phyloP scores from a whole-genome alignment of 1,139 yeast genomes.

The Protomyces arabidopsidicola region DNA sequence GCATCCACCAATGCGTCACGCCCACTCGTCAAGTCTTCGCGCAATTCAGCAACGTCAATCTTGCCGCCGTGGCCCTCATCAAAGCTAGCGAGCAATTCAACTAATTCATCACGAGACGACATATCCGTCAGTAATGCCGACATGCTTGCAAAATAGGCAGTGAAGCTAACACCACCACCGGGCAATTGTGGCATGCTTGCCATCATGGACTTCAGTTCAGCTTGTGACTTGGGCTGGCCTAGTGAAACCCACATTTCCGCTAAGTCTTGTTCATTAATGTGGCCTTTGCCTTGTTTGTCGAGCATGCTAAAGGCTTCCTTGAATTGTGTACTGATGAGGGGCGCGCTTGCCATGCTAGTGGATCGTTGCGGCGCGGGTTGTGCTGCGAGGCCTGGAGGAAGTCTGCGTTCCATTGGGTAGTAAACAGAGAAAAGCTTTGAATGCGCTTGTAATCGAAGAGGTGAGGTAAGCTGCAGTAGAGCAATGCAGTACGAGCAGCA shows the following conservation, averaged over 20 bases:
- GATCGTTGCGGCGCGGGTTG: conserved; percentile 1
- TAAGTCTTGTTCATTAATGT: conserved; percentile 57
- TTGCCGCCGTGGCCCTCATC: conserved; percentile 41
- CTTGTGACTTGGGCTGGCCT: conserved; percentile 46
- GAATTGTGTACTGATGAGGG: conserved; percentile 34
- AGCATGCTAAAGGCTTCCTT: conserved; percentile 58
- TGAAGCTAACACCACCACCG: conserved; percentile 53
- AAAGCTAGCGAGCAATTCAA: conserved; percentile 60
- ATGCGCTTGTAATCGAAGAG: too few relatives aligned
- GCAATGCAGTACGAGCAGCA: too few relatives aligned
- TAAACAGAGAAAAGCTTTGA: neutral
- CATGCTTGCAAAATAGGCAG: conserved; percentile 66
- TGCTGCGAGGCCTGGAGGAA: neutral
- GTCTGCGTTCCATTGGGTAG: neutral
- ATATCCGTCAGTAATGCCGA: conserved; percentile 55
- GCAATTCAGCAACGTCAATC: conserved; percentile 52
- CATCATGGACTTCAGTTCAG: conserved; percentile 44
- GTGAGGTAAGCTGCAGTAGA: too few relatives aligned
- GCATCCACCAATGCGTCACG: conserved; percentile 49
- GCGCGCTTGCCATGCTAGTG: conserved; percentile 19
- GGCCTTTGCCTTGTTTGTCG: conserved; percentile 81
- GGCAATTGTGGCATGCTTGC: conserved; percentile 46
- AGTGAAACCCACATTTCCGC: conserved; percentile 52
- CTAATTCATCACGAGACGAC: conserved; percentile 57
- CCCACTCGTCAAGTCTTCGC: conserved; percentile 46